These are phyloP conservation scores for Podaxis sp. DNA, from an alignment of 768 basidiomycete species.

Conservation along the genomic window DNA sequence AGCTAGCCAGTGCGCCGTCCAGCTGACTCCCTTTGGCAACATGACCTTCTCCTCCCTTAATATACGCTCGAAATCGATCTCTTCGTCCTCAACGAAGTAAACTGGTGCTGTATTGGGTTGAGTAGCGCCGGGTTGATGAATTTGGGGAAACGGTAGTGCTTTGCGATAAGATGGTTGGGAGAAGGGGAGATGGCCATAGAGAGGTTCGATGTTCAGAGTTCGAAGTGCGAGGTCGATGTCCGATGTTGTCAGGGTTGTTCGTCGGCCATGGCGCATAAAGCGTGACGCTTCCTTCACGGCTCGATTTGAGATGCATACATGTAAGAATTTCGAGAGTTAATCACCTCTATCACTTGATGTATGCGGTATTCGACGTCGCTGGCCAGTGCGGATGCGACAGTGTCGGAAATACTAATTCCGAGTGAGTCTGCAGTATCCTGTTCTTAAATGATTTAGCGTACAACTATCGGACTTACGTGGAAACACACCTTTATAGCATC, in stretches of 20 bases:
- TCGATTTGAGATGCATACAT: slow-evolving; percentile 1
- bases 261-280: slow-evolving; percentile 92
- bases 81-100: slow-evolving; percentile 95
- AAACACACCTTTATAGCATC: slow-evolving; percentile 57
- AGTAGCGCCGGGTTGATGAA: slow-evolving; percentile 13
- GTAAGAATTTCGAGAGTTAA: neutral
- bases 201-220: slow-evolving; percentile 93
- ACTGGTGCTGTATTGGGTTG: slow-evolving; percentile 61
- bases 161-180: slow-evolving; percentile 63
- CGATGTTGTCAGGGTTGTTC: slow-evolving; percentile 84
- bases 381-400: slow-evolving; percentile 80
- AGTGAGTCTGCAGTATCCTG: slow-evolving; percentile 93
- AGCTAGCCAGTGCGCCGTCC: slow-evolving; percentile 97
- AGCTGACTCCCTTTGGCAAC: slow-evolving; percentile 76
- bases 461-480: neutral
- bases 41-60: slow-evolving; percentile 83
- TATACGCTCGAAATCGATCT: slow-evolving; percentile 93
- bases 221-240: slow-evolving; percentile 95
- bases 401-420: slow-evolving; percentile 75
- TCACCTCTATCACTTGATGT: slow-evolving; percentile 91
- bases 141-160: slow-evolving; percentile 50
- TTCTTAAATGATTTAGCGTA: neutral
- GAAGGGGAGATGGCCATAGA: slow-evolving; percentile 80
- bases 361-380: slow-evolving; percentile 97
- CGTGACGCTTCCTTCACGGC: slow-evolving; percentile 82